A percentile compares a stretch with the other conserved stretches of the same genome.
Evolutionary conservation across 768 basidiomycete species (phyloP).

Genomic region (Pleurotus salmoneostramineus): DNA sequence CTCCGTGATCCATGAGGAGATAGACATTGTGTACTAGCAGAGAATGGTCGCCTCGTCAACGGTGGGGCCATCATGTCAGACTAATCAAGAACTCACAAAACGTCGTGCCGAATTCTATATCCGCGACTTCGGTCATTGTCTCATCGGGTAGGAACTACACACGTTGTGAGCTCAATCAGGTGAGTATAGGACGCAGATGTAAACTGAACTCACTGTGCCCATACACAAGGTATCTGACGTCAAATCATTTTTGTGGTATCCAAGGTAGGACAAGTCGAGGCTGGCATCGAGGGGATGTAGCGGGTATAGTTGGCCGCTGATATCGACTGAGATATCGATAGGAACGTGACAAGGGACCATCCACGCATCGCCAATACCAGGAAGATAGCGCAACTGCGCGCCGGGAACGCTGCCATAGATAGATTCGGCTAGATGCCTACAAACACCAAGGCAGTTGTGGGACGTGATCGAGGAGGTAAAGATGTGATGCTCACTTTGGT

Average conservation of each 20-base stretch:
- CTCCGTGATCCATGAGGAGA: slow-evolving; percentile 59
- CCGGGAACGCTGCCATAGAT: slow-evolving; percentile 58
- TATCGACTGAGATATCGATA: slow-evolving; percentile 62
- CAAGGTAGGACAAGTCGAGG: slow-evolving; percentile 25
- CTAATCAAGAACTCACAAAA: slow-evolving; percentile 46
- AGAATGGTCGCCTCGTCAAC: background rate
- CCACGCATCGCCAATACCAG: slow-evolving; percentile 47
- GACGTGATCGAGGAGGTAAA: background rate
- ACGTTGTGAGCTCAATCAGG: background rate
- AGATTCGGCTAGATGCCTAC: slow-evolving; percentile 27
- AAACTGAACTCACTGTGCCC: slow-evolving; percentile 21
- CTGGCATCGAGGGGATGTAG: slow-evolving; percentile 66
- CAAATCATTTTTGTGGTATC: slow-evolving; percentile 22
- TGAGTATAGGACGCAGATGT: background rate
- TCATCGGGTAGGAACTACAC: slow-evolving; percentile 67
- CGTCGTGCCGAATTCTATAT: slow-evolving; percentile 70
- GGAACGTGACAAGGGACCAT: slow-evolving; percentile 58
- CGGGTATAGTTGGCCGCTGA: slow-evolving; percentile 51
- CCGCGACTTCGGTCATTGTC: slow-evolving; percentile 44
- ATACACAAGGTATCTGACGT: slow-evolving; percentile 33
- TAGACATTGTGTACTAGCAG: slow-evolving; percentile 26
- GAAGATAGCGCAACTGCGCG: slow-evolving; percentile 41
- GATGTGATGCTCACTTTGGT: background rate
- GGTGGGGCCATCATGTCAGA: background rate
- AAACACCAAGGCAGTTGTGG: background rate